phyloP scores from a whole-genome alignment of 1,284 basidiomycete genomes.

The Stygiomarasmius scandens region DNA sequence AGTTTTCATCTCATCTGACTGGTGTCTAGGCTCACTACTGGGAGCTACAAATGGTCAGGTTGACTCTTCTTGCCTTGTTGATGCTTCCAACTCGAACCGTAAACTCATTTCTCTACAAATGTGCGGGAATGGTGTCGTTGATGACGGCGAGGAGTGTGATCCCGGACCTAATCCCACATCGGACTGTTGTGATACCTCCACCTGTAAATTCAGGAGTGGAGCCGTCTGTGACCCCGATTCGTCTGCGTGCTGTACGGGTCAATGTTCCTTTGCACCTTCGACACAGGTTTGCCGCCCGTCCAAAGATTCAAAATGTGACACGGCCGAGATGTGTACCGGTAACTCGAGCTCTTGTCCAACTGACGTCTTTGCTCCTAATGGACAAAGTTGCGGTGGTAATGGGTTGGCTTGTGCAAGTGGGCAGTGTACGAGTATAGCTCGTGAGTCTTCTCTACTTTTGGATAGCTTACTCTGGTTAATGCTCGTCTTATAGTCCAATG shows the following conservation, averaged over 20 bases:
- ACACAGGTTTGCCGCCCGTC: conserved; percentile 75
- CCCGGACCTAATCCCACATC: conserved; percentile 69
- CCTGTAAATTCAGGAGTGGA: conserved; percentile 76
- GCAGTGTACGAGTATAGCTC: conserved; percentile 75
- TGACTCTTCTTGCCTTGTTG: conserved; percentile 65
- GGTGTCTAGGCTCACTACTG: conserved; percentile 60
- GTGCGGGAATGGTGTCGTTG: conserved; percentile 83
- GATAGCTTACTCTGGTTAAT: conserved; percentile 10
- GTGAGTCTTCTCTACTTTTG: conserved; percentile 43
- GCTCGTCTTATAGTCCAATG: conserved; percentile 68
- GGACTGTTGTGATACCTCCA: conserved; percentile 76
- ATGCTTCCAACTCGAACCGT: conserved; percentile 45
- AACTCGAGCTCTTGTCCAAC: conserved; percentile 73
- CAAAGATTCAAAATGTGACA: conserved; percentile 73
- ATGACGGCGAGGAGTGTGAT: conserved; percentile 85
- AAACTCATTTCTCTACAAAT: conserved; percentile 64
- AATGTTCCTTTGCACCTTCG: conserved; percentile 71
- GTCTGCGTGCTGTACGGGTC: conserved; percentile 74
- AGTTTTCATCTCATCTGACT: not conserved
- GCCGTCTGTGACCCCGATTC: conserved; percentile 84
- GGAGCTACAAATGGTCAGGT: conserved; percentile 41
- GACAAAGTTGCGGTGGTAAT: conserved; percentile 65
- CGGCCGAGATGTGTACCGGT: conserved; percentile 81
- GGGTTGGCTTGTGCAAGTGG: conserved; percentile 82
- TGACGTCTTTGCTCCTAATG: conserved; percentile 71